phyloP scores from a whole-genome alignment of 192 early-diverging fungal genomes.

The Backusella macrospora region DNA sequence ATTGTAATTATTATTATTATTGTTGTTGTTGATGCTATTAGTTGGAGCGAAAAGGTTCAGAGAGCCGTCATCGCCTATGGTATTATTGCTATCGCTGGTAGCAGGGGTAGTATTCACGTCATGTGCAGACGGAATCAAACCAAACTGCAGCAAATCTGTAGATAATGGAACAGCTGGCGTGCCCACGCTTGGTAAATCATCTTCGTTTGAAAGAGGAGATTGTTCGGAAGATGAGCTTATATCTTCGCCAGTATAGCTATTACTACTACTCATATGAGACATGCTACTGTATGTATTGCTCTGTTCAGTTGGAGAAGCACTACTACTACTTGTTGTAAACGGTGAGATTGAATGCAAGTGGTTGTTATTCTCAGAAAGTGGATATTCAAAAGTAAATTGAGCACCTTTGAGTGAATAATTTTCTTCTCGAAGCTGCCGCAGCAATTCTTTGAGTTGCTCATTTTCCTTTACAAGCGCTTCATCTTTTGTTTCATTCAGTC shows the following conservation, averaged over 20 bases:
- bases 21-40: not conserved
- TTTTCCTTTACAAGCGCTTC: conserved; percentile 54
- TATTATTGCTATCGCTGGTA: not conserved
- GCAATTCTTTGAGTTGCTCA: conserved; percentile 49
- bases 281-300: not conserved
- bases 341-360: not conserved
- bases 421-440: conserved; percentile 57
- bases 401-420: conserved; percentile 60
- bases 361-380: conserved; percentile 17
- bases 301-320: conserved; percentile 5
- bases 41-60: not conserved
- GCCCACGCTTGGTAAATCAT: conserved; percentile 13
- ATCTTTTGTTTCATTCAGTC: conserved; percentile 49
- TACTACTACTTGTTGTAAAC: conserved; percentile 11
- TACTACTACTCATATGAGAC: conserved; percentile 1
- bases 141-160: conserved; percentile 10
- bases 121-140: not conserved
- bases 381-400: conserved; percentile 59
- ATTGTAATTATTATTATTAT: not conserved
- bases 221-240: conserved; percentile 1
- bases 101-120: not conserved
- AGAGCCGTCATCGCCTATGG: not conserved
- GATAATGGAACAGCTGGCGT: not conserved
- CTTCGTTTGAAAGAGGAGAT: conserved; percentile 21
- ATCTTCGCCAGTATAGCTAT: conserved; percentile 3